These are phyloP conservation scores for Cymodocea nodosa DNA, from an alignment of 116 monocot genomes.

Conservation along the genomic window DNA sequence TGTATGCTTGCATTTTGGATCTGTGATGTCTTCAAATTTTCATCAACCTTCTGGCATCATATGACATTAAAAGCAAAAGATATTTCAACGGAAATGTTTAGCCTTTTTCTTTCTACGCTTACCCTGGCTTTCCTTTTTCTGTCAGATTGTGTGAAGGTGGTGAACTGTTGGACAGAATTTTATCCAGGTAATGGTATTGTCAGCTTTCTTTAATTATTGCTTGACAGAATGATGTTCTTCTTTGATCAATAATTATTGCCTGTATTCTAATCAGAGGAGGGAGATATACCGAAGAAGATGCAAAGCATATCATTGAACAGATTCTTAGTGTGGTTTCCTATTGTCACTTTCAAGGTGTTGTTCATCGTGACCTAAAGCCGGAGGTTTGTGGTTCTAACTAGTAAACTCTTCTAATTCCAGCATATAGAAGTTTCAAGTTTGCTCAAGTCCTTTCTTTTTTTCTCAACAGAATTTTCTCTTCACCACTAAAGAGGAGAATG, in stretches of 20 bases:
- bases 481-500: not conserved
- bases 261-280: constrained; percentile 18
- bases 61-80: too few species aligned
- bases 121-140: not conserved
- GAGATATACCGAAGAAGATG: constrained; percentile 89
- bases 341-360: constrained; percentile 90
- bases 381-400: constrained; percentile 38
- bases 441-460: too few species aligned
- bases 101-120: not conserved
- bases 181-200: constrained; percentile 58
- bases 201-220: not conserved
- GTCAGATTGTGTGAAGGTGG: constrained; percentile 82
- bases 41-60: too few species aligned
- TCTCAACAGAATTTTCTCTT: too few species aligned
- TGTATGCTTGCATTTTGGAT: too few species aligned
- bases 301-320: constrained; percentile 67
- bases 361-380: constrained; percentile 95
- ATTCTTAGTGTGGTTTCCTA: constrained; percentile 90
- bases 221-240: not conserved
- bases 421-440: constrained; percentile 2
- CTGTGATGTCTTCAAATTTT: too few species aligned
- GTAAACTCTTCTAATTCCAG: not conserved
- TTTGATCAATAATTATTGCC: too few species aligned
- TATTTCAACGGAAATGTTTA: not conserved
- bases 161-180: constrained; percentile 83